A percentile compares a stretch with the other conserved stretches of the same genome.
phyloP scores from a whole-genome alignment of 2,329 filamentous ascomycete genomes.

The Fusarium metavorans region DNA sequence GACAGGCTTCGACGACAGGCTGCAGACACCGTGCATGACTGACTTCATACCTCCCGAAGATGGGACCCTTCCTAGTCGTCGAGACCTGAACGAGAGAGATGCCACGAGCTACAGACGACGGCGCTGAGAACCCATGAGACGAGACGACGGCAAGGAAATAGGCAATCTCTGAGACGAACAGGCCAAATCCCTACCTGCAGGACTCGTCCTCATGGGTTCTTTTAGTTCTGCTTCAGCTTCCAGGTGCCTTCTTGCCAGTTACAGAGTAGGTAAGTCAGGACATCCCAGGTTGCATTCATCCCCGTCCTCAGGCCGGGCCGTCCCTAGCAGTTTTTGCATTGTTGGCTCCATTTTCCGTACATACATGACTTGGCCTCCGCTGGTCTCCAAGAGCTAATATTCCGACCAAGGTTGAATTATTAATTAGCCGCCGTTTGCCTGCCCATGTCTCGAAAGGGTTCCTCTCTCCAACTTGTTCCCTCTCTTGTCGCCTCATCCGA shows the following conservation, averaged over 20 bases:
- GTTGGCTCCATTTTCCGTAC: slow-evolving; percentile 19
- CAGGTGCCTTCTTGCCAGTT: slow-evolving; percentile 25
- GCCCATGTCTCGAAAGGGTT: slow-evolving; percentile 3
- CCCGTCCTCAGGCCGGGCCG: slow-evolving; percentile 41
- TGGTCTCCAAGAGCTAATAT: slow-evolving; percentile 19
- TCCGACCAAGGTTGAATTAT: slow-evolving; percentile 26
- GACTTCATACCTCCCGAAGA: not conserved
- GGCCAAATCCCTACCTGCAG: slow-evolving; percentile 34
- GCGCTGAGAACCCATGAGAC: slow-evolving; percentile 27
- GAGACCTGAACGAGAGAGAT: not conserved
- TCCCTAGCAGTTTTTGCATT: slow-evolving; percentile 42
- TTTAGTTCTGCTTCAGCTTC: slow-evolving; percentile 22
- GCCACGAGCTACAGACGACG: not conserved
- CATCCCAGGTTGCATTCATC: slow-evolving; percentile 36
- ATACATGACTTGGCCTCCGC: slow-evolving; percentile 27
- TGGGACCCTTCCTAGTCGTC: not conserved
- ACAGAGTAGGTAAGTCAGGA: slow-evolving; percentile 22
- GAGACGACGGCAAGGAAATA: slow-evolving; percentile 36
- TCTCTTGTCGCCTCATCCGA: slow-evolving; percentile 15
- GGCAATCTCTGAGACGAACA: slow-evolving; percentile 32
- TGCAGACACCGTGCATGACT: not conserved
- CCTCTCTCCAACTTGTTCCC: slow-evolving; percentile 10
- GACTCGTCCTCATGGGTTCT: slow-evolving; percentile 19
- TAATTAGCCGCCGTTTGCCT: slow-evolving; percentile 38
- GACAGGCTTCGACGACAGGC: not conserved